These are phyloP conservation scores for Sugiyamaella floridensis DNA, from an alignment of 805 yeast genomes.

Conservation along the genomic window DNA sequence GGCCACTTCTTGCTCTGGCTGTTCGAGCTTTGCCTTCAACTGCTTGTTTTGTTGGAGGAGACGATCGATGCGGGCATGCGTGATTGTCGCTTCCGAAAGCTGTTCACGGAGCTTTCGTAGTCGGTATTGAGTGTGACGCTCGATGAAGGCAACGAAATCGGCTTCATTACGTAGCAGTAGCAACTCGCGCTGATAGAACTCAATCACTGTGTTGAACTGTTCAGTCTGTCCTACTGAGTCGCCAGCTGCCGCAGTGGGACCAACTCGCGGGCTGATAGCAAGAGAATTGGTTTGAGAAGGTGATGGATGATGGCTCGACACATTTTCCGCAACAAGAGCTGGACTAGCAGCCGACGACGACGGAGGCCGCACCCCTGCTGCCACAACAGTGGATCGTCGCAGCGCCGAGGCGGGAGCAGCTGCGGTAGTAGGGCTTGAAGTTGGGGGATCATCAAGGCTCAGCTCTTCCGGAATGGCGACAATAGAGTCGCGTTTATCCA, in stretches of 20 bases:
- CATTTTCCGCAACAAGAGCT: constrained; percentile 11
- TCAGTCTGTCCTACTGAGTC: constrained; percentile 3
- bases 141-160: constrained; percentile 50
- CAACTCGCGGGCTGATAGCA: neutral
- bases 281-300: neutral
- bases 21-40: constrained; percentile 23
- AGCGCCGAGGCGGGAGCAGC: neutral
- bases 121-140: constrained; percentile 39
- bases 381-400: constrained; percentile 10
- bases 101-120: constrained; percentile 32
- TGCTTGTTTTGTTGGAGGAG: constrained; percentile 25
- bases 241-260: neutral
- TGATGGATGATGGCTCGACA: constrained; percentile 1
- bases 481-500: constrained; percentile 7
- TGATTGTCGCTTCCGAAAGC: constrained; percentile 24
- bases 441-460: constrained; percentile 4
- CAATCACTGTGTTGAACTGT: constrained; percentile 24
- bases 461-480: constrained; percentile 13
- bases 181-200: constrained; percentile 52
- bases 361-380: neutral
- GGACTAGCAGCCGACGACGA: constrained; percentile 7
- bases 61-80: constrained; percentile 27
- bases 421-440: neutral
- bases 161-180: constrained; percentile 52
- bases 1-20: constrained; percentile 26